Evolutionary conservation across 2,329 filamentous ascomycete genomes (phyloP), one percentile per base, ranked within the genome.

Genomic region (Pseudogymnoascus sp.): DNA sequence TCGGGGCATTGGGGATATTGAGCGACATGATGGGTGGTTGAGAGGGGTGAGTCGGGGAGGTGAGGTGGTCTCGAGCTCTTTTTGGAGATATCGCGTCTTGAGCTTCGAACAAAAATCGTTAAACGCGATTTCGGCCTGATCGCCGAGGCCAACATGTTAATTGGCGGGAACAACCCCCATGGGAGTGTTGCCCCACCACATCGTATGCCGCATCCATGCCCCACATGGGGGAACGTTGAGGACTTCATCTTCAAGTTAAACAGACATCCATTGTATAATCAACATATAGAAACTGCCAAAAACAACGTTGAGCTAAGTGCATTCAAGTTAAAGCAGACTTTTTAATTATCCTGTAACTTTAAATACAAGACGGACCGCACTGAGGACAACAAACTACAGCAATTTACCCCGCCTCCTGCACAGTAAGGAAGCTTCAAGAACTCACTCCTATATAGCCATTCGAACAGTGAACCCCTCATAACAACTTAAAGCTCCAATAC

Each of bases 1-100:
- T 96, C 67, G 95, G 95, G 72, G 95, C 93, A 77, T 87, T 91
- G 68, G 95, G 95, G 75, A 99, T 96, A 75, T 92, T 91, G 76
- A 99, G 87, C 79, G 95, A 99, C 95, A 99, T 97, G 59, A 60
- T 60, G 34, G 59, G 36, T 38, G 59, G 34, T 40, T 60, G 34
- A 25, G 34, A 40, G 38, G 34, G 59, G 34, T 60, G 34, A 16
- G 34, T 25, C 38, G 25, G 56, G 38, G 59, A 60, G 38, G 23
- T 21, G 59, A 42, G 38, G 40, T 60, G 59, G 34, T 42, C 36
- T 60, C 59, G 12, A 60, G 34, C 59, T 60, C 34, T 60, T 42
- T 60, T 42, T 60, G 34, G 59, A 25, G 59, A 42, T 60, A 38
- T 60, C 34, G 34, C 59, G 59, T 42, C 36, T 25, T 12, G 38